phyloP scores from a whole-genome alignment of 2,329 filamentous ascomycete species.

The Colletotrichum karsti region DNA sequence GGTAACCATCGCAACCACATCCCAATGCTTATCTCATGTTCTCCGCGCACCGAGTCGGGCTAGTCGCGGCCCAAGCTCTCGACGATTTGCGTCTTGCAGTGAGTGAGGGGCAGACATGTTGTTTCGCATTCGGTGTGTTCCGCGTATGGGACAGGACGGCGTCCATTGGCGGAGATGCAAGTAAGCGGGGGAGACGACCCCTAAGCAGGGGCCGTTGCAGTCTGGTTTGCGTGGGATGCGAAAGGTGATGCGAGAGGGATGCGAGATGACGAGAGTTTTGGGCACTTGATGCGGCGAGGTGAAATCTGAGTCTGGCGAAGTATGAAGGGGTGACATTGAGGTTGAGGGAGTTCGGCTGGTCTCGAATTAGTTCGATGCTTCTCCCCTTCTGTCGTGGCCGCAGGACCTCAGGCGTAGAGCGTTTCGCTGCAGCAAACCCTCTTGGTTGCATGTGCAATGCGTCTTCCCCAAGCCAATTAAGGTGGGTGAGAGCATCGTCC shows the following conservation, averaged over 20 bases:
- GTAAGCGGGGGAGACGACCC: neutral
- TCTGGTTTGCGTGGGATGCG: neutral
- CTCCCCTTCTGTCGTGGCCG: neutral
- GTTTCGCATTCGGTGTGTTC: conserved; percentile 5
- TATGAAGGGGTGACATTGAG: neutral
- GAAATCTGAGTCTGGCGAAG: neutral
- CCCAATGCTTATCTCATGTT: conserved; percentile 9
- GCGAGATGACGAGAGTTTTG: conserved; percentile 1
- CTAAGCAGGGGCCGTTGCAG: neutral
- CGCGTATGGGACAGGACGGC: neutral
- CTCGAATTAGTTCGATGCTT: neutral
- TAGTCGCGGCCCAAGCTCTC: neutral
- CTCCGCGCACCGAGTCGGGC: neutral
- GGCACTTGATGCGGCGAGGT: neutral
- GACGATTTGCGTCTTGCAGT: conserved; percentile 7
- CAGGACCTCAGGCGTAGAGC: conserved; percentile 15
- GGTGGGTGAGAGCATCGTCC: neutral
- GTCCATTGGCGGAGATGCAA: conserved; percentile 6
- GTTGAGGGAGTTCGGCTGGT: neutral
- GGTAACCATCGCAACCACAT: conserved; percentile 21
- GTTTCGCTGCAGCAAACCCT: conserved; percentile 16
- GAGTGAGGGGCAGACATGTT: neutral
- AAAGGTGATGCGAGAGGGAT: conserved; percentile 7
- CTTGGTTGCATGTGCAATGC: conserved; percentile 6
- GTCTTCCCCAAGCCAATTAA: neutral